phyloP scores from a whole-genome alignment of 2,329 filamentous ascomycete species.

The Eutypa lata region DNA sequence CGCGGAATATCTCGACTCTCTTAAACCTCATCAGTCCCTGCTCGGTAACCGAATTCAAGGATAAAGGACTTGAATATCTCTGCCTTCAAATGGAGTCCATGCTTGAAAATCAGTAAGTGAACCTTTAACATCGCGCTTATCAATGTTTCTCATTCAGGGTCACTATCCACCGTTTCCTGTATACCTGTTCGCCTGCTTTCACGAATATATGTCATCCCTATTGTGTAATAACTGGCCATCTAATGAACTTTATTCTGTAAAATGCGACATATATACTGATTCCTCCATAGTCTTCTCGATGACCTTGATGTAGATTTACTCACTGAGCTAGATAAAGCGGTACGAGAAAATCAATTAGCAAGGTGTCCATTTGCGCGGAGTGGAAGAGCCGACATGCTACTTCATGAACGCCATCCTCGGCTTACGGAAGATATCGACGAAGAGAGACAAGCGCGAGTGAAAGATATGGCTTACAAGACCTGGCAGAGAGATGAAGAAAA shows the following conservation, averaged over 20 bases:
- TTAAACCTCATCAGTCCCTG: slow-evolving; percentile 85
- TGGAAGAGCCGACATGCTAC: slow-evolving; percentile 63
- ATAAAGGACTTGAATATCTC: slow-evolving; percentile 84
- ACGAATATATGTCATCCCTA: too few species aligned
- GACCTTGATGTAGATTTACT: slow-evolving; percentile 84
- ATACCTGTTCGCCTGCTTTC: too few species aligned
- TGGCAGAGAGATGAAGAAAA: slow-evolving; percentile 64
- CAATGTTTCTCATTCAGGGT: neutral
- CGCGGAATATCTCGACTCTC: slow-evolving; percentile 79
- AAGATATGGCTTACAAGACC: slow-evolving; percentile 69
- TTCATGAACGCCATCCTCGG: slow-evolving; percentile 63
- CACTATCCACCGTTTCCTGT: slow-evolving; percentile 29
- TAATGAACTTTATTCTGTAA: slow-evolving; percentile 7
- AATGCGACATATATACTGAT: slow-evolving; percentile 28
- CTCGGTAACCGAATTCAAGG: slow-evolving; percentile 80
- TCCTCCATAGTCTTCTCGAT: slow-evolving; percentile 57
- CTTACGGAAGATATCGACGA: slow-evolving; percentile 65
- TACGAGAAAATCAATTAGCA: slow-evolving; percentile 77
- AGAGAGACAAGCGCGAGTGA: slow-evolving; percentile 66
- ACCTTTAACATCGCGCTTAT: neutral
- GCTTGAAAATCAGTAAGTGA: slow-evolving; percentile 71
- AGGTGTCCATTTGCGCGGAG: slow-evolving; percentile 75
- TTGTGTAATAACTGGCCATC: too few species aligned
- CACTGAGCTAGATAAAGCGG: slow-evolving; percentile 72
- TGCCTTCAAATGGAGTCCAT: slow-evolving; percentile 88